Base-by-base conservation (phyloP, 1,284 basidiomycete genomes). In the Retiboletus fuscus region DNA sequence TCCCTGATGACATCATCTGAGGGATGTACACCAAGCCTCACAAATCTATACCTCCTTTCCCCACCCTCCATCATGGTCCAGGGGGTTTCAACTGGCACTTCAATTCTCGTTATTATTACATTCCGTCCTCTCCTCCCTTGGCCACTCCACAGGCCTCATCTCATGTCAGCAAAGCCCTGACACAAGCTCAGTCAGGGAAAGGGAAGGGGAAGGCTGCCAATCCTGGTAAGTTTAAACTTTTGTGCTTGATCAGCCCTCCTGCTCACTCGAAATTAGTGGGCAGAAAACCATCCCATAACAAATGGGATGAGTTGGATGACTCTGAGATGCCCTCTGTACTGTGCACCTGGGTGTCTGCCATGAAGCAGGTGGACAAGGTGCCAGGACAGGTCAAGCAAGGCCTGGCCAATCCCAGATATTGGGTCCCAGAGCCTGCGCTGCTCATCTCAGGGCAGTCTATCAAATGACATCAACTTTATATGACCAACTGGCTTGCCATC, bases 401-500 rank as follows among this genome's bases (percentile, higher is more conserved):
- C 26, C 15, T 22, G 16, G 20, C 47, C 20, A 13, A 55, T 28
- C 4, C 11, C 2, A 51, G 64, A 22, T 65, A 55, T 18, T 39
- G 51, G 3, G 30, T 65, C 10, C 64, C 64, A 11, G 47, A 64
- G 18, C 63, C 47, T 15, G 34, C 63, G n/a, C n/a, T n/a, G n/a
- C n/a, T n/a, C n/a, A n/a, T n/a, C n/a, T n/a, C n/a, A n/a, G n/a
- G n/a, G n/a, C n/a, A n/a, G n/a, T n/a, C n/a, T n/a, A n/a, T n/a
- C n/a, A n/a, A n/a, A n/a, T n/a, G n/a, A n/a, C n/a, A n/a, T n/a
- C n/a, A n/a, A n/a, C n/a, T n/a, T n/a, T n/a, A n/a, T n/a, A n/a
- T n/a, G n/a, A n/a, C n/a, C n/a, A n/a, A n/a, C n/a, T n/a, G n/a
- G n/a, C n/a, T n/a, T n/a, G n/a, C n/a, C n/a, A n/a, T n/a, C n/a